A percentile compares a stretch with the other conserved stretches of the same genome.
Conservation (phyloP, 2,329 filamentous ascomycete genomes). For the Ustilaginoidea virens region DNA sequence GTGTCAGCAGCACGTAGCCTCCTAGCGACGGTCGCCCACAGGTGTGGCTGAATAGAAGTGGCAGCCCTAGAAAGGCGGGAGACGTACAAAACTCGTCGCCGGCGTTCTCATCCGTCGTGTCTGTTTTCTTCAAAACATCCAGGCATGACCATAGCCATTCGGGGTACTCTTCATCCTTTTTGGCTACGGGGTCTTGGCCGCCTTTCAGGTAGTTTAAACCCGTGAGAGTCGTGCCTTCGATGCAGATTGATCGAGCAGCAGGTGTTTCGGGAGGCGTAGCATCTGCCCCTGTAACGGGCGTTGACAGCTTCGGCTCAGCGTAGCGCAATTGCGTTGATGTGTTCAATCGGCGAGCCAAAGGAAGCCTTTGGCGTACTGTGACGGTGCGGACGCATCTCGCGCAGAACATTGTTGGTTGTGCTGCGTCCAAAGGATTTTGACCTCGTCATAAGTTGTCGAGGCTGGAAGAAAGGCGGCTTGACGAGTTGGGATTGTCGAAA, state of each 20-base stretch:
- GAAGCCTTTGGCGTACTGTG: constrained; percentile 15
- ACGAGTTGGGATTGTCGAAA: too few species aligned
- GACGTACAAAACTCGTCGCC: constrained; percentile 69
- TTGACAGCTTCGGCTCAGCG: constrained; percentile 21
- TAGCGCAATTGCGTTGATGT: constrained; percentile 20
- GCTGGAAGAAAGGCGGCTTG: too few species aligned
- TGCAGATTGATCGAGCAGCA: constrained; percentile 33
- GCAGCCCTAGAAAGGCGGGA: too few species aligned
- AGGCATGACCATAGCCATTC: constrained; percentile 66
- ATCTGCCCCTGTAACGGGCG: constrained; percentile 16
- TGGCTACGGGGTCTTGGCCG: constrained; percentile 55
- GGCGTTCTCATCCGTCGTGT: constrained; percentile 34
- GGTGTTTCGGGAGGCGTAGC: constrained; percentile 15
- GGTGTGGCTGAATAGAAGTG: too few species aligned
- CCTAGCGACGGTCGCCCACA: too few species aligned
- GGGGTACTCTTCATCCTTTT: constrained; percentile 63
- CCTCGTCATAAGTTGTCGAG: too few species aligned
- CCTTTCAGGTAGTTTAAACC: constrained; percentile 69
- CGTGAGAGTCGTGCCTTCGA: constrained; percentile 52
- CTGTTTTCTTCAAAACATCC: constrained; percentile 41
- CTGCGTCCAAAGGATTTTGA: constrained; percentile 1
- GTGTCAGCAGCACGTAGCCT: neutral
- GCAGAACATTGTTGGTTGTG: constrained; percentile 23
- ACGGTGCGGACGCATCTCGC: constrained; percentile 33
- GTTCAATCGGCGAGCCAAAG: constrained; percentile 23